Conservation (phyloP, 345 rosid genomes). For the Pistacia atlantica region DNA sequence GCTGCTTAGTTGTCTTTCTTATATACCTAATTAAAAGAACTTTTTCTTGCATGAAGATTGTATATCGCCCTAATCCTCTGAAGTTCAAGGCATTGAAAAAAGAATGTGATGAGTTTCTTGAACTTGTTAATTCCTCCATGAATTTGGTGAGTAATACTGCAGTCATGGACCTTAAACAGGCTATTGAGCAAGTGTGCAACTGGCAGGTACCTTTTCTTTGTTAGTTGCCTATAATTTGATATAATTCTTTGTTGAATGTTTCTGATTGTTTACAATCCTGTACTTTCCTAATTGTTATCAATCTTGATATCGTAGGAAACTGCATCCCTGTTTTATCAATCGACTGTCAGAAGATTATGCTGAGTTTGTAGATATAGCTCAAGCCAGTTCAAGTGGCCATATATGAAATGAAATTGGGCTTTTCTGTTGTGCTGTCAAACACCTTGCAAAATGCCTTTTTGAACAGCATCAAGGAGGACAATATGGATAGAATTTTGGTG, state of each 20-base stretch:
- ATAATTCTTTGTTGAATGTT: conserved; percentile 1
- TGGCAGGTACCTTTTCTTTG: conserved; percentile 69
- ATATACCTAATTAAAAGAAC: conserved; percentile 8
- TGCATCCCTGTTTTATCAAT: conserved; percentile 60
- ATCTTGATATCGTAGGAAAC: conserved; percentile 62
- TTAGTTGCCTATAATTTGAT: neutral
- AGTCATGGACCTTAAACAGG: conserved; percentile 47
- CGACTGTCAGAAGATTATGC: conserved; percentile 62
- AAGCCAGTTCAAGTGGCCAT: conserved; percentile 93
- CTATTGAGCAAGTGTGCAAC: conserved; percentile 58
- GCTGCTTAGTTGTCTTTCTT: neutral
- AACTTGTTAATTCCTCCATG: conserved; percentile 44
- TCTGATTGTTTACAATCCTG: neutral
- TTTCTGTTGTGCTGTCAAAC: conserved; percentile 63
- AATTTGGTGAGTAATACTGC: conserved; percentile 42
- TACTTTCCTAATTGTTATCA: conserved; percentile 10
- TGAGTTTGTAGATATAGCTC: conserved; percentile 70
- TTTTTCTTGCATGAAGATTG: conserved; percentile 55
- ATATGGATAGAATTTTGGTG: conserved; percentile 66
- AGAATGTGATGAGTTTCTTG: conserved; percentile 64
- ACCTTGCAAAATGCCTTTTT: conserved; percentile 43
- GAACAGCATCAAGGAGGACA: conserved; percentile 43
- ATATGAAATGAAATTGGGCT: conserved; percentile 87
- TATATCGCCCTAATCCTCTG: conserved; percentile 65
- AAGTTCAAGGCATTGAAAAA: conserved; percentile 65